Conservation (phyloP, 2,329 filamentous ascomycete species). For the Fusarium dlaminii region DNA sequence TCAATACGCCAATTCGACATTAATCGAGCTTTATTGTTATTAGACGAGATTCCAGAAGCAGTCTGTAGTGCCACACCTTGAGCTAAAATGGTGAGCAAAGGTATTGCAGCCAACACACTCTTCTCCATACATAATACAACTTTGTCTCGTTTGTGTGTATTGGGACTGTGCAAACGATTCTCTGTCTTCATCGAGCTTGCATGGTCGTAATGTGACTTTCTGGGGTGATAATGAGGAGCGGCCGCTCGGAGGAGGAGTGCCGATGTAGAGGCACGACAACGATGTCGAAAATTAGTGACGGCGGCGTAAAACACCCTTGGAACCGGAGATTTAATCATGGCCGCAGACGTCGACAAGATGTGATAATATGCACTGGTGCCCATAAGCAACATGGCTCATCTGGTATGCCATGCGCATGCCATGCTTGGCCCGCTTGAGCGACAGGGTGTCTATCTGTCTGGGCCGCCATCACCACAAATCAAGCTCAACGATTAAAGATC, state of each 20-base stretch:
- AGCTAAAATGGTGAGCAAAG: constrained; percentile 17
- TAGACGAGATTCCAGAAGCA: constrained; percentile 29
- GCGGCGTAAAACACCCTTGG: constrained; percentile 1
- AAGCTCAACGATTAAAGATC: constrained; percentile 14
- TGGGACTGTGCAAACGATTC: constrained; percentile 20
- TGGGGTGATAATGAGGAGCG: constrained; percentile 19
- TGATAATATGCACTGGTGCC: constrained; percentile 5
- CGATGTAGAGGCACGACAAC: constrained; percentile 5
- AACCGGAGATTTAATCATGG: constrained; percentile 30
- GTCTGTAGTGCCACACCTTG: constrained; percentile 23
- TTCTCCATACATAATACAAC: background rate
- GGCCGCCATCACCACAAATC: constrained; percentile 6
- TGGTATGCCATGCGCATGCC: background rate
- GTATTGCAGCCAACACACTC: background rate
- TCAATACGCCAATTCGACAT: background rate
- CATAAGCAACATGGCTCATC: constrained; percentile 10
- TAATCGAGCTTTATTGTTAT: background rate
- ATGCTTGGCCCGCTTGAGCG: background rate
- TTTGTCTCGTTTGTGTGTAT: constrained; percentile 1
- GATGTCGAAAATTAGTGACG: constrained; percentile 9
- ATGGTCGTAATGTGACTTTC: constrained; percentile 17
- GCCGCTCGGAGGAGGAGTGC: constrained; percentile 26
- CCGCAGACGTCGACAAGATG: constrained; percentile 21
- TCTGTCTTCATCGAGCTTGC: constrained; percentile 25
- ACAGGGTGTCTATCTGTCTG: constrained; percentile 15